A percentile compares a stretch with the other conserved stretches of the same genome.
These are phyloP conservation scores for Saccharomycopsis phalli DNA, from an alignment of 1,139 yeast genomes.

Conservation along the genomic window DNA sequence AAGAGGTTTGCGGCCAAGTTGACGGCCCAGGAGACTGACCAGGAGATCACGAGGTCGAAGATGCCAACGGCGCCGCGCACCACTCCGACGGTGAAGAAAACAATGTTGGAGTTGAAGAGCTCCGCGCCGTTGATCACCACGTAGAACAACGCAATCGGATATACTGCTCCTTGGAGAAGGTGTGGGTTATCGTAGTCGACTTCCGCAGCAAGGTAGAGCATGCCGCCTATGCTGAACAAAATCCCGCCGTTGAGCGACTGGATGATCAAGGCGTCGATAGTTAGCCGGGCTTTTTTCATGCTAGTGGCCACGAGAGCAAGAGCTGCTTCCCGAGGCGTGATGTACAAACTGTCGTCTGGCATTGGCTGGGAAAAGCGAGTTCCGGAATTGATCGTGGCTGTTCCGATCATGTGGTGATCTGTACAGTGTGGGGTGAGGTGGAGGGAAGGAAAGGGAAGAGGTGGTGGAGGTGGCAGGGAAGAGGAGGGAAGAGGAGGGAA, in stretches of 20 bases:
- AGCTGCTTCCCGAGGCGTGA: constrained; percentile 73
- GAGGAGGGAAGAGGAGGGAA: not conserved
- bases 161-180: constrained; percentile 46
- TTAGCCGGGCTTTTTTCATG: constrained; percentile 68
- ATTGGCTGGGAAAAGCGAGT: constrained; percentile 19
- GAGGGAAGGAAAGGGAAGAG: not conserved
- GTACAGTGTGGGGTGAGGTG: not conserved
- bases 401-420: not conserved
- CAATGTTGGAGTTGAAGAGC: constrained; percentile 60
- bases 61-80: constrained; percentile 61
- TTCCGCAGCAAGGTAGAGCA: constrained; percentile 52
- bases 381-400: not conserved
- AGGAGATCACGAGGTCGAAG: constrained; percentile 52
- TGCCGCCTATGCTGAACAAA: constrained; percentile 63
- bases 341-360: constrained; percentile 45
- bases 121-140: constrained; percentile 71
- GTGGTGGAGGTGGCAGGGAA: not conserved
- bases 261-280: constrained; percentile 45
- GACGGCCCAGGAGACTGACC: constrained; percentile 61
- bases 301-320: constrained; percentile 75
- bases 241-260: constrained; percentile 67
- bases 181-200: constrained; percentile 37
- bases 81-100: constrained; percentile 60
- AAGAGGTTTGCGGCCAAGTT: constrained; percentile 57
- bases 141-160: constrained; percentile 63